These are phyloP conservation scores for Trametes cubensis DNA, from an alignment of 768 basidiomycete genomes.

Conservation along the genomic window DNA sequence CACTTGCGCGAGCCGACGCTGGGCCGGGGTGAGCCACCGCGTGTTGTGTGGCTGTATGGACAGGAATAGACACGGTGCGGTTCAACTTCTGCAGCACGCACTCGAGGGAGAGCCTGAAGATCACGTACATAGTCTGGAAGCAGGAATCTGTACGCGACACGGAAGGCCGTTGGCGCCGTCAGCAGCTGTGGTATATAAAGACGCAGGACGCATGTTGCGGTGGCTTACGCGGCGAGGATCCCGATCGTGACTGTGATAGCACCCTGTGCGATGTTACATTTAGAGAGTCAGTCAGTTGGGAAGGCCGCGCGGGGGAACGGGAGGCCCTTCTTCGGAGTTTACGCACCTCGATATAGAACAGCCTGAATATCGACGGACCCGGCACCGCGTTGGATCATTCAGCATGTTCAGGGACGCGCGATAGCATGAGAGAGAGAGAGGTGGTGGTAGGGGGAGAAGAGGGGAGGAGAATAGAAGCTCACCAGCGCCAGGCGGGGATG, in stretches of 20 bases:
- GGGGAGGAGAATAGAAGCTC: neutral
- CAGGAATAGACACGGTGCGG: neutral
- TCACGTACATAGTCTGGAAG: constrained; percentile 61
- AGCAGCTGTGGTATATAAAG: no score
- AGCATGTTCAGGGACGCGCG: neutral
- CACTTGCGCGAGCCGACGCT: constrained; percentile 62
- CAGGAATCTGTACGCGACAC: constrained; percentile 44
- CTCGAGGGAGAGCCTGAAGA: no score
- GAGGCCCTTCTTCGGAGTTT: neutral
- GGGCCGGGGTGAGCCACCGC: constrained; percentile 52
- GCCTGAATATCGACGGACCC: constrained; percentile 39
- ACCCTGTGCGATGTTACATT: constrained; percentile 57
- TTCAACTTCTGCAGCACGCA: neutral
- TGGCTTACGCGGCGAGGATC: constrained; percentile 51
- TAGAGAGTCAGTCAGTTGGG: neutral
- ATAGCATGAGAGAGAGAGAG: neutral
- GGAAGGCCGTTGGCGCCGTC: no score
- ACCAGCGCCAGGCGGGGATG: constrained; percentile 74
- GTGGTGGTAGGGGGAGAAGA: no score
- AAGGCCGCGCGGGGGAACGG: constrained; percentile 1
- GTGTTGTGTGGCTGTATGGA: constrained; percentile 58
- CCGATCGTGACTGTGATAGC: constrained; percentile 64
- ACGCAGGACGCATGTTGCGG: no score
- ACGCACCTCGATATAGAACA: constrained; percentile 69
- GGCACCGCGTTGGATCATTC: neutral